phyloP scores from a whole-genome alignment of 192 early-diverging fungal species.

The Gaertneriomyces sp. region DNA sequence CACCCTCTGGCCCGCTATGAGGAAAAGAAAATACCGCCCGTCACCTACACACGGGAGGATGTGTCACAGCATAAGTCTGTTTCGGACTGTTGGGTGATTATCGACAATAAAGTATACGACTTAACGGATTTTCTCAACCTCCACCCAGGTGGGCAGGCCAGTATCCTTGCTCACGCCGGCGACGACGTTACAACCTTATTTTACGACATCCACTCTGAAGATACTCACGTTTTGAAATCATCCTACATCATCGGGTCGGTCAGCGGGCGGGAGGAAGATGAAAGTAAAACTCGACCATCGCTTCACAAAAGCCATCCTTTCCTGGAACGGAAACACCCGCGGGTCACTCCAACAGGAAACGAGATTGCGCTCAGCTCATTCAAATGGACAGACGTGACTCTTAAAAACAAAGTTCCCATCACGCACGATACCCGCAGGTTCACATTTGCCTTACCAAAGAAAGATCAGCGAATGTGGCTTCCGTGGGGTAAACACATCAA shows the following conservation, averaged over 20 bases:
- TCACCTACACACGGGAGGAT: background rate
- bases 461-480: slow-evolving; percentile 3
- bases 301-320: no score
- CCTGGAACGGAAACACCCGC: background rate
- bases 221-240: background rate
- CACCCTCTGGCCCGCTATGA: background rate
- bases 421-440: slow-evolving; percentile 14
- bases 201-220: background rate
- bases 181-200: slow-evolving; percentile 1
- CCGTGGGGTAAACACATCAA: slow-evolving; percentile 20
- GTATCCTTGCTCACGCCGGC: background rate
- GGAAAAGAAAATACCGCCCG: background rate
- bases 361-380: background rate
- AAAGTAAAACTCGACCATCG: no score
- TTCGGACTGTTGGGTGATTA: background rate
- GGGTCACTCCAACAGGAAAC: background rate
- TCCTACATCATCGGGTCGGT: background rate
- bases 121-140: background rate
- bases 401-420: slow-evolving; percentile 3
- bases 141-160: background rate
- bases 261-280: background rate
- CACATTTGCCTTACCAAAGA: slow-evolving; percentile 6
- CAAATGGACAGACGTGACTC: background rate
- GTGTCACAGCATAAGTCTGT: background rate
- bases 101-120: background rate